phyloP scores from a whole-genome alignment of 352 stramenopile species.

The Pseudoperonospora humuli region DNA sequence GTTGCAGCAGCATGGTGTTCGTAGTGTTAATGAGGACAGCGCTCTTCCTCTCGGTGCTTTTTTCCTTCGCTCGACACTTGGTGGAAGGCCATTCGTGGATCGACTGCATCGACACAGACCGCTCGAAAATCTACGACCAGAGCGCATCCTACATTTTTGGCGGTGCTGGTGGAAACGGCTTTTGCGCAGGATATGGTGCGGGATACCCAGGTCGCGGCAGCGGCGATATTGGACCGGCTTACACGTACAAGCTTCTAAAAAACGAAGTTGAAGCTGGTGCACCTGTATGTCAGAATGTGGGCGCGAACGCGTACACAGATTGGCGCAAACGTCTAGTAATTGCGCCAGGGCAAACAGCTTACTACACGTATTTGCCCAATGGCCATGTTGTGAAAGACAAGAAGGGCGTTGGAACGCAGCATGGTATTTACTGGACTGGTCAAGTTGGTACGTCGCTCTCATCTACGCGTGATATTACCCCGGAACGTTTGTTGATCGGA shows the following conservation, averaged over 20 bases:
- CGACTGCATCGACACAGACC: neutral
- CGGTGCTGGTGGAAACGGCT: slow-evolving; percentile 48
- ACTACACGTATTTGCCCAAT: slow-evolving; percentile 52
- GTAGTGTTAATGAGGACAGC: slow-evolving; percentile 8
- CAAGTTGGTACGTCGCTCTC: slow-evolving; percentile 25
- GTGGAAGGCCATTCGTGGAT: slow-evolving; percentile 31
- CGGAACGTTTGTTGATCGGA: slow-evolving; percentile 39
- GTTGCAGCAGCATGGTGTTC: slow-evolving; percentile 9
- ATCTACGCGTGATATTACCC: slow-evolving; percentile 43
- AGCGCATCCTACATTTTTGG: slow-evolving; percentile 51
- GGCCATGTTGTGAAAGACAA: slow-evolving; percentile 67
- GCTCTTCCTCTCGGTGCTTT: slow-evolving; percentile 7
- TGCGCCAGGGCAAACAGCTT: slow-evolving; percentile 28
- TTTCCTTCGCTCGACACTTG: slow-evolving; percentile 9
- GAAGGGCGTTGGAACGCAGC: slow-evolving; percentile 46
- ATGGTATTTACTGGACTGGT: slow-evolving; percentile 61
- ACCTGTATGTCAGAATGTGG: slow-evolving; percentile 37
- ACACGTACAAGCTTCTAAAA: slow-evolving; percentile 69
- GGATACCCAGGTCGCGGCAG: slow-evolving; percentile 51
- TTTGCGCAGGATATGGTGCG: slow-evolving; percentile 59
- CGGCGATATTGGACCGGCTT: slow-evolving; percentile 38
- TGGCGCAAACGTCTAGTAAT: slow-evolving; percentile 41
- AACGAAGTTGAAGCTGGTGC: slow-evolving; percentile 45
- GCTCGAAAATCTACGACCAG: slow-evolving; percentile 40
- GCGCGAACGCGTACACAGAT: slow-evolving; percentile 45